These are phyloP conservation scores for Aspergillus piperis DNA, from an alignment of 2,329 filamentous ascomycete species.

Conservation along the genomic window DNA sequence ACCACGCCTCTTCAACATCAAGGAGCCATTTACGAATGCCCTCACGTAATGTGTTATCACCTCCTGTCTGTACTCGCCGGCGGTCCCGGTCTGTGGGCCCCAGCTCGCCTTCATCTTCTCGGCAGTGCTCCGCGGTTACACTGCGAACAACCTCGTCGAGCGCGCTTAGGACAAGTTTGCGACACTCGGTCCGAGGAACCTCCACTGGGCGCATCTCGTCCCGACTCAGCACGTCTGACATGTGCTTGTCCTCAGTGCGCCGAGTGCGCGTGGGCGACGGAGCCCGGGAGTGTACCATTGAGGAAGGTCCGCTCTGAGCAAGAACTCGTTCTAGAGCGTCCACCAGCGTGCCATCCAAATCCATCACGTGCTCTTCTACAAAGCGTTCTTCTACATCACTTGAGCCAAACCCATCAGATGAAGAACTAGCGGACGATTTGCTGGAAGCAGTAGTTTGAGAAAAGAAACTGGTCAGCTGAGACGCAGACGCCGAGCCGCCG, in stretches of 20 bases:
- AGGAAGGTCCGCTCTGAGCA: conserved; percentile 46
- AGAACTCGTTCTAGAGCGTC: conserved; percentile 60
- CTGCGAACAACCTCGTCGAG: conserved; percentile 58
- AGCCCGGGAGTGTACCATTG: conserved; percentile 43
- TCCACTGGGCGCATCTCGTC: conserved; percentile 43
- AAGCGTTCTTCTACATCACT: conserved; percentile 53
- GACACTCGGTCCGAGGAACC: conserved; percentile 55
- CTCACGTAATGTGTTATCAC: conserved; percentile 57
- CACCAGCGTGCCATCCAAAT: conserved; percentile 59
- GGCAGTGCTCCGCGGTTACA: conserved; percentile 53
- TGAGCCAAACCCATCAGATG: conserved; percentile 24
- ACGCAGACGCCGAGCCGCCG: conserved; percentile 24
- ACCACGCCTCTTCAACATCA: conserved; percentile 50
- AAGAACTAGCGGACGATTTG: conserved; percentile 23
- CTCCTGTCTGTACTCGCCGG: conserved; percentile 33
- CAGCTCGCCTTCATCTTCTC: conserved; percentile 39
- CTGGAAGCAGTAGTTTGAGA: conserved; percentile 25
- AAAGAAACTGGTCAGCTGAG: conserved; percentile 32
- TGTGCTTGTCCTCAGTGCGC: conserved; percentile 32
- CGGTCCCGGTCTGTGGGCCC: conserved; percentile 36
- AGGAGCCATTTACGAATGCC: conserved; percentile 59
- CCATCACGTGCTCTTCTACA: conserved; percentile 57
- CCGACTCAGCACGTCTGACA: conserved; percentile 23
- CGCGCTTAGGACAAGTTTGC: conserved; percentile 57
- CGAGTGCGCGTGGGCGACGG: conserved; percentile 43